Evolutionary conservation across 495 filamentous ascomycete species (phyloP).

Genomic region (Hypoxylon intermedium): DNA sequence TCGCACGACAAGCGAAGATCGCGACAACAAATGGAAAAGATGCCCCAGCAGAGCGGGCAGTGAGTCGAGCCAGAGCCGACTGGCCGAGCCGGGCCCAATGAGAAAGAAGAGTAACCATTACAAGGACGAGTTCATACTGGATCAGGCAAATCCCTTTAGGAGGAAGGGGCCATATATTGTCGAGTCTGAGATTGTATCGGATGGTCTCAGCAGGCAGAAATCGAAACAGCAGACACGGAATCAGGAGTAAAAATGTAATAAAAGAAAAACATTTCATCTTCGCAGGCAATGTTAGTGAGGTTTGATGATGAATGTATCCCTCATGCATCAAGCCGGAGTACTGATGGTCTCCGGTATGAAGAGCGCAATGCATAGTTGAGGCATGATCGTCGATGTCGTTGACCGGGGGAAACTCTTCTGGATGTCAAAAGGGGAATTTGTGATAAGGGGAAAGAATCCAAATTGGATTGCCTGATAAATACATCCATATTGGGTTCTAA

Average conservation of each 20-base stretch:
- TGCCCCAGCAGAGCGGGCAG: conserved; percentile 30
- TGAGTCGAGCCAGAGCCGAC: conserved; percentile 26
- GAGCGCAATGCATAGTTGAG: too few relatives aligned
- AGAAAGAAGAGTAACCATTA: conserved; percentile 27
- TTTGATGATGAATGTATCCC: too few relatives aligned
- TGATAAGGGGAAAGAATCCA: too few relatives aligned
- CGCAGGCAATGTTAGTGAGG: too few relatives aligned
- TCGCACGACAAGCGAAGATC: conserved; percentile 11
- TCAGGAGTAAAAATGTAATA: neutral
- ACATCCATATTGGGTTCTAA: too few relatives aligned
- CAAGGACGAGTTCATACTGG: conserved; percentile 31
- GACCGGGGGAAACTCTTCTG: too few relatives aligned
- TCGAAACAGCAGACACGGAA: conserved; percentile 6
- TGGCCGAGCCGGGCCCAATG: conserved; percentile 13
- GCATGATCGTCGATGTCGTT: too few relatives aligned
- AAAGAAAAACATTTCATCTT: too few relatives aligned
- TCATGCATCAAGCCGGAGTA: too few relatives aligned
- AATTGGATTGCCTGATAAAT: too few relatives aligned
- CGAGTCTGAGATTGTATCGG: conserved; percentile 26
- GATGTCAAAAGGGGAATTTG: too few relatives aligned
- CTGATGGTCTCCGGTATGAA: too few relatives aligned
- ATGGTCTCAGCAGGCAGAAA: conserved; percentile 16
- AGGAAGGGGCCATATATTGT: conserved; percentile 15
- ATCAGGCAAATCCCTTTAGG: conserved; percentile 30
- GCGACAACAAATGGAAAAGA: conserved; percentile 23